Conservation (phyloP, 1,284 basidiomycete species). For the Xerocomus amazonicus region DNA sequence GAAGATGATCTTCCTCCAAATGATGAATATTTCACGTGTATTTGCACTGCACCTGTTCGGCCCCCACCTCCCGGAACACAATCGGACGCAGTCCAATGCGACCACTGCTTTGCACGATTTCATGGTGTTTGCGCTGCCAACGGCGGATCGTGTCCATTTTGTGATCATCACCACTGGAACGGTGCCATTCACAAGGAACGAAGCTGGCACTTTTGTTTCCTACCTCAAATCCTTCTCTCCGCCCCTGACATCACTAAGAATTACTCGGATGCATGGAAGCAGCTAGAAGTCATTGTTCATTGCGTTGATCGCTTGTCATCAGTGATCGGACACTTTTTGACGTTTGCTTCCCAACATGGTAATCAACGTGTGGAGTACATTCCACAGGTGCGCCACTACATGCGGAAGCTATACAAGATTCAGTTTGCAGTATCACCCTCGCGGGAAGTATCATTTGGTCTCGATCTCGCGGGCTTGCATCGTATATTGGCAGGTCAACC, state of each 20-base stretch:
- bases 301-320: slow-evolving; percentile 68
- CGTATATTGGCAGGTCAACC: slow-evolving; percentile 71
- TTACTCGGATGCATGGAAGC: slow-evolving; percentile 73
- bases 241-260: slow-evolving; percentile 72
- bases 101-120: slow-evolving; percentile 80
- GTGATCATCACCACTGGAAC: slow-evolving; percentile 85
- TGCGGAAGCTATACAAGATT: slow-evolving; percentile 81
- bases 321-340: slow-evolving; percentile 73
- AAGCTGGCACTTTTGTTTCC: slow-evolving; percentile 75
- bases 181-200: slow-evolving; percentile 75
- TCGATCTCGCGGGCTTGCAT: slow-evolving; percentile 75
- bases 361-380: slow-evolving; percentile 72
- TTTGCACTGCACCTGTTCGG: slow-evolving; percentile 68
- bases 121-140: slow-evolving; percentile 78
- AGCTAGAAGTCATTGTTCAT: slow-evolving; percentile 72
- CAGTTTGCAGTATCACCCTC: slow-evolving; percentile 77
- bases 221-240: slow-evolving; percentile 60
- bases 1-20: slow-evolving; percentile 72
- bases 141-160: slow-evolving; percentile 85
- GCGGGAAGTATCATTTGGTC: slow-evolving; percentile 71
- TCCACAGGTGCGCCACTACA: slow-evolving; percentile 77
- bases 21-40: slow-evolving; percentile 80
- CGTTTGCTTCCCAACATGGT: slow-evolving; percentile 59
- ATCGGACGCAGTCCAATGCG: slow-evolving; percentile 82
- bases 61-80: slow-evolving; percentile 67